Conservation (phyloP, 768 basidiomycete genomes). For the Cyclocybe cylindracea region DNA sequence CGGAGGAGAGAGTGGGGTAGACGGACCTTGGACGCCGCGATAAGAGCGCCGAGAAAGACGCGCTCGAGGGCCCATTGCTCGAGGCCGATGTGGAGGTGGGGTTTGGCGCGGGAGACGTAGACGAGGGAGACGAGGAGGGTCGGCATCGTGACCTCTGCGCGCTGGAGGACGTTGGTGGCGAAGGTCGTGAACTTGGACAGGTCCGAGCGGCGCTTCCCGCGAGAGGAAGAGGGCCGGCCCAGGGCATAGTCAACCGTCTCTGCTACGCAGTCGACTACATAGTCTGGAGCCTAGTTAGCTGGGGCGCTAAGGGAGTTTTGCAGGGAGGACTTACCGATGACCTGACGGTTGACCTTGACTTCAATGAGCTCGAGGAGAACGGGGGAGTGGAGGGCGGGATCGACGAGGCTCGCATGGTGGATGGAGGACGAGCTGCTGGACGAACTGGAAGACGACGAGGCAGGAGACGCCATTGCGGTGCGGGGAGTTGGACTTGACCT, state of each 20-base stretch:
- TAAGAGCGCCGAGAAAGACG: conserved; percentile 89
- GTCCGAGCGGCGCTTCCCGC: conserved; percentile 52
- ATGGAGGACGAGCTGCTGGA: conserved; percentile 27
- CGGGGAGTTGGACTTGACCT: conserved; percentile 14
- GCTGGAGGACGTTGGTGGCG: conserved; percentile 64
- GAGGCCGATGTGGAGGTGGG: conserved; percentile 77
- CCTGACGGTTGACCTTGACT: conserved; percentile 56
- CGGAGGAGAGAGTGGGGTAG: conserved; percentile 5
- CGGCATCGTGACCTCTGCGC: conserved; percentile 73
- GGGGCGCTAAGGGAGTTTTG: not conserved
- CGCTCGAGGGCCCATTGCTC: conserved; percentile 89
- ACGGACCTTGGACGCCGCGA: conserved; percentile 80
- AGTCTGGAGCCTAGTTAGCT: conserved; percentile 44
- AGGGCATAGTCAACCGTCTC: conserved; percentile 80
- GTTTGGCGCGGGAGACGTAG: conserved; percentile 77
- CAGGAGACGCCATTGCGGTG: conserved; percentile 11
- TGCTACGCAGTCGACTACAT: conserved; percentile 65
- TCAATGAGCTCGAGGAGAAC: conserved; percentile 71
- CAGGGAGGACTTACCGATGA: conserved; percentile 57
- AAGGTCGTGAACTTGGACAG: conserved; percentile 64
- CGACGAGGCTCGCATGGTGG: conserved; percentile 56
- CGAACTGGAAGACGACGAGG: conserved; percentile 26
- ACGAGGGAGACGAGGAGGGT: conserved; percentile 71
- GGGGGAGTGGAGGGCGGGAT: conserved; percentile 62
- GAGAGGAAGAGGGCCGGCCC: conserved; percentile 54